Evolutionary conservation across 106 monocot species (phyloP).

Genomic region (Dendrobium nobile): DNA sequence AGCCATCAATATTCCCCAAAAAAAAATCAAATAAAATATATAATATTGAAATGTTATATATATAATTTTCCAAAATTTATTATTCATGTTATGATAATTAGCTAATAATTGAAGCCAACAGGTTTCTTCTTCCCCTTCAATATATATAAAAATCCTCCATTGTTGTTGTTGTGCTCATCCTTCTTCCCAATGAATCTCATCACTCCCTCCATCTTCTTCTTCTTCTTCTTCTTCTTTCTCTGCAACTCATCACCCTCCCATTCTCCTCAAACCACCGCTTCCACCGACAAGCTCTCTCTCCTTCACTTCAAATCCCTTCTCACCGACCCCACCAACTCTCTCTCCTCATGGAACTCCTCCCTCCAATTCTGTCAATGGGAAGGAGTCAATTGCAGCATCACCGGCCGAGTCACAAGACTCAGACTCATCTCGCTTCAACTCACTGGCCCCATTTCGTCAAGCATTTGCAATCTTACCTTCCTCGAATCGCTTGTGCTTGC

Average conservation of each 20-base stretch:
- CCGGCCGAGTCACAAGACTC: slow-evolving; percentile 15
- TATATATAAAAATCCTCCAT: not conserved
- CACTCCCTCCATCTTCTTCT: not conserved
- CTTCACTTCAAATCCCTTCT: slow-evolving; percentile 36
- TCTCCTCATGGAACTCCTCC: slow-evolving; percentile 28
- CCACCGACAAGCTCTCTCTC: slow-evolving; percentile 14
- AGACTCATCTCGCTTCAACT: slow-evolving; percentile 20
- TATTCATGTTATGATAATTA: too few species aligned
- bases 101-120: too few species aligned
- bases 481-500: slow-evolving; percentile 22
- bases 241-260: not conserved
- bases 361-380: slow-evolving; percentile 28
- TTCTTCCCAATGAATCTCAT: not conserved
- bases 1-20: too few species aligned
- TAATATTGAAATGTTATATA: too few species aligned
- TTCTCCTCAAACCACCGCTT: not conserved
- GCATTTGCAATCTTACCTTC: slow-evolving; percentile 30
- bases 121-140: too few species aligned
- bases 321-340: not conserved
- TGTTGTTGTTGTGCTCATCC: not conserved
- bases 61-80: too few species aligned
- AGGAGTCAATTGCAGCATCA: slow-evolving; percentile 31
- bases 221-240: not conserved
- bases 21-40: too few species aligned
- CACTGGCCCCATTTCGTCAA: slow-evolving; percentile 27